Evolutionary conservation across 1,139 yeast species (phyloP).

Genomic region (Geotrichum bryndzae): DNA sequence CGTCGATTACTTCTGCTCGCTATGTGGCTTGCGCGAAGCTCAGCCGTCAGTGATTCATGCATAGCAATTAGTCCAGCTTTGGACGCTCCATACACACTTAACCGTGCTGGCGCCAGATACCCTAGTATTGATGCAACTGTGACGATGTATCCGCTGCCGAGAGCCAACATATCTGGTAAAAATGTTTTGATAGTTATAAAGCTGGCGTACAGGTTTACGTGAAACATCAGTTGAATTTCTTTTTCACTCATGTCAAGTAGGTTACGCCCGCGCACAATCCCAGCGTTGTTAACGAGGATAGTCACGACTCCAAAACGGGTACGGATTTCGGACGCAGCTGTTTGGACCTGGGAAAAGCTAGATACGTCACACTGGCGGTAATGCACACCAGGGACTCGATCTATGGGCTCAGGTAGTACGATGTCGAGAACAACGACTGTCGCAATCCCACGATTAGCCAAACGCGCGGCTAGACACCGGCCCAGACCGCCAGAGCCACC

Average conservation of each 20-base stretch:
- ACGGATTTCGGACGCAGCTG: constrained; percentile 18
- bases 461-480: constrained; percentile 1
- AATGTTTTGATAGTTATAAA: constrained; percentile 65
- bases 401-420: constrained; percentile 38
- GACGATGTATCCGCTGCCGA: constrained; percentile 65
- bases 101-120: constrained; percentile 72
- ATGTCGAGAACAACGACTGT: constrained; percentile 64
- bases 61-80: constrained; percentile 80
- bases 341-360: constrained; percentile 39
- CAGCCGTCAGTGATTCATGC: constrained; percentile 75
- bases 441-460: constrained; percentile 6
- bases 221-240: constrained; percentile 56
- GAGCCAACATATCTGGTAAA: constrained; percentile 63
- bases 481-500: constrained; percentile 18
- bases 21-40: constrained; percentile 40
- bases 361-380: constrained; percentile 70
- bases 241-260: constrained; percentile 48
- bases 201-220: constrained; percentile 62
- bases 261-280: constrained; percentile 52
- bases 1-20: constrained; percentile 35
- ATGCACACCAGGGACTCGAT: constrained; percentile 40
- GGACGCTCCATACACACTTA: constrained; percentile 82
- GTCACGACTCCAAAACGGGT: constrained; percentile 51
- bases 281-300: constrained; percentile 78
- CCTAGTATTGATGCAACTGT: constrained; percentile 82